Evolutionary conservation across 345 rosid genomes (phyloP).

Genomic region (Eucalyptus victrix): DNA sequence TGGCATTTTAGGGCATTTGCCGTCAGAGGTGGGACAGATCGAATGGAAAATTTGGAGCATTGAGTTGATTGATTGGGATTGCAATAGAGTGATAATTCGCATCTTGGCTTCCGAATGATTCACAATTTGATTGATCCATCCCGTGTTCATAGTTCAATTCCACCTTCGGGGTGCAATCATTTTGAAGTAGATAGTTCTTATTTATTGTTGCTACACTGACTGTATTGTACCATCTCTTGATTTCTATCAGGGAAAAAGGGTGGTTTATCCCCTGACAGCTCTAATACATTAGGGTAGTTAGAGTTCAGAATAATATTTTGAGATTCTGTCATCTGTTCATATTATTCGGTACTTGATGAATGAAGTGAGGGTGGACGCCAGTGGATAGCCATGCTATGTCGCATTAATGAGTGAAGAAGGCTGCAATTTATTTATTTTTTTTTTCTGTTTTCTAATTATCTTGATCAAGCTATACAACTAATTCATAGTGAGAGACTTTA

Average conservation of each 20-base stretch:
- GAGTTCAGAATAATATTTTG: not conserved
- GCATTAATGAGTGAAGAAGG: not conserved
- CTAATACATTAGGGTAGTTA: not conserved
- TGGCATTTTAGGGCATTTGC: not conserved
- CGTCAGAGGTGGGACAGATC: not conserved
- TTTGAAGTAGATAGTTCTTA: not conserved
- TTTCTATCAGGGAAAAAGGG: not conserved
- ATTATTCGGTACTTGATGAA: not conserved
- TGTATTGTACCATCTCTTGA: not conserved
- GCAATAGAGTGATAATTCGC: not conserved
- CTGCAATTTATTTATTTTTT: not conserved
- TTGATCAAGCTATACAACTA: not conserved
- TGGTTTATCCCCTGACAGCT: not conserved
- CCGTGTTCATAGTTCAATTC: not conserved
- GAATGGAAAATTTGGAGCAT: not conserved
- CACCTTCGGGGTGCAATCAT: not conserved
- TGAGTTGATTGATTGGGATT: not conserved
- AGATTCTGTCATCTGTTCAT: not conserved
- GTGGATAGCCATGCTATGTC: not conserved
- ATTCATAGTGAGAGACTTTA: not conserved
- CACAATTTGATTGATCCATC: not conserved
- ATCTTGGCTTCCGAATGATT: not conserved
- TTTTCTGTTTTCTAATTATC: not conserved
- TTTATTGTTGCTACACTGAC: not conserved
- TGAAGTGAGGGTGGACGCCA: not conserved